Base-by-base conservation (phyloP, 2,329 filamentous ascomycete genomes). In the Trichophyton equinum region DNA sequence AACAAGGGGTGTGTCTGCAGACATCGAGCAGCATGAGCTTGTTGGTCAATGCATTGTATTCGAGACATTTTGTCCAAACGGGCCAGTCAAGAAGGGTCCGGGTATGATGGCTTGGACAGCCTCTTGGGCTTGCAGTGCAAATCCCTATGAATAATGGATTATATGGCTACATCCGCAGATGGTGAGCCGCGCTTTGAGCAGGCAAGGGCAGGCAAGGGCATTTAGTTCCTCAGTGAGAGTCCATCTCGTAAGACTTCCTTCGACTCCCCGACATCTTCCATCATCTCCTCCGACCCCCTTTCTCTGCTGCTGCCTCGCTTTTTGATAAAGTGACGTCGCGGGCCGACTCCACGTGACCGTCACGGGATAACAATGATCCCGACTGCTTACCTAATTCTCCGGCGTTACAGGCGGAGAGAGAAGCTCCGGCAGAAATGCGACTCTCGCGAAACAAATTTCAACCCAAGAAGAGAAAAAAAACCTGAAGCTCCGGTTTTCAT, bases 391-490 rank as follows among this genome's bases (percentile, higher is more conserved):
- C 20, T 47, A 47, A 47, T 47, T 25, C 5, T 55, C 58, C 58
- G 46, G 58, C 46, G 58, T 59, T 59, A 59, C 57, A 59, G 40
- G n/a, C 33, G 40, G 33, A 33, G 38, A 18, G 36, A 47, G 38
- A 57, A 57, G 55, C 55, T 57, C 57, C 42, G 38, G 38, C 57
- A 46, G 38, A 46, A 59, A 59, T 49, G 33, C 18, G 11, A 49
- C 57, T 38, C 27, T 30, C 46, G 57, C 11, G 55, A 42, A 38
- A 57, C 38, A 57, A 57, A 57, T 57, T 57, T 57, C 38, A 57
- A 20, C 18, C 13, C 22, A 25, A 13, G 25, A 30, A 36, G 33
- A 27, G 38, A 27, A 40, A 57, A 38, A 38, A 57, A 57, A 40
- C 20, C 20, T 38, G 18, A 57, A 40, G 33, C 55, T 22, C 18